Base-by-base conservation (phyloP, 768 basidiomycete genomes). In the Phylloporus rhodoxanthus region DNA sequence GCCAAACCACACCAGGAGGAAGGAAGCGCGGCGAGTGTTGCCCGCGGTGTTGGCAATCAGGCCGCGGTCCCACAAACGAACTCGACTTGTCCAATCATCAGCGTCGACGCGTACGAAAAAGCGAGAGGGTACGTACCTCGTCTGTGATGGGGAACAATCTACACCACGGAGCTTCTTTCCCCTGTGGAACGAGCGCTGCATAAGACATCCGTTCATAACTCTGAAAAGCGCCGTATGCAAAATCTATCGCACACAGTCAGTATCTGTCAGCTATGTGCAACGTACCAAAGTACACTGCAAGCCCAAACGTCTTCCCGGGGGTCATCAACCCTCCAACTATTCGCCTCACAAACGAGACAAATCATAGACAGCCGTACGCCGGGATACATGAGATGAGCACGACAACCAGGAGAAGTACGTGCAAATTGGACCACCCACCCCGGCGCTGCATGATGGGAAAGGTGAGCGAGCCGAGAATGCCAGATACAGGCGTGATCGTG, bases 161-260 rank as follows among this genome's bases (percentile, higher is more conserved):
- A 54, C 85, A 91, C 87, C 91, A 97, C 47, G 91, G 73, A 2
- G 92, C 92, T 68, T 93, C 91, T 67, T 96, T 90, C 0, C 87
- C 85, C 2, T 79, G 79, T 0, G 94, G 95, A 3, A 98, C 76
- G 45, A 98, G 68, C 59, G 89, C 89, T 2, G 91, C 83, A 60
- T 90, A 97, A 36, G 87, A 82, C 2, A 91, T 88, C 21, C 94
- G 72, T 0, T 91, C 87, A 54, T 92, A 95, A 20, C 87, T 79
- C 67, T 95, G 91, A 70, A 96, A 96, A 0, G 92, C 87, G 4
- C 94, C 93, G 57, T 87, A 93, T 1, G 91, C 77, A 56, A 77
- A 70, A 47, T 83, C 82, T 84, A 48, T 1, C 14, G 8, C 10
- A 37, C 7, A 6, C 10, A 5, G 23, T 52, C 45, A 51, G 14